phyloP scores from a whole-genome alignment of 345 rosid species.

The Laguncularia racemosa region DNA sequence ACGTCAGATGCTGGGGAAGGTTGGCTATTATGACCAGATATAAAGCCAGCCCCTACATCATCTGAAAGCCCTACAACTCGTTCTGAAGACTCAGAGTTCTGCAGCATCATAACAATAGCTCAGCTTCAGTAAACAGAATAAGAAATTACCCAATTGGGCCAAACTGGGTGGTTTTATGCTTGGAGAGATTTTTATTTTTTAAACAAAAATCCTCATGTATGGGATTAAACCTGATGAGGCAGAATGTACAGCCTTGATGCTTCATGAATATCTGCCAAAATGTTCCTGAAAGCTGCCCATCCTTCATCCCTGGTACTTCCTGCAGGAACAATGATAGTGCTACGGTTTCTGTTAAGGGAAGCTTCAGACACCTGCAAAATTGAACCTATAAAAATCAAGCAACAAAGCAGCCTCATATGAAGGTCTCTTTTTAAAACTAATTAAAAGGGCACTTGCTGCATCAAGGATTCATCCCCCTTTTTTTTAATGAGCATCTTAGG shows the following conservation, averaged over 20 bases:
- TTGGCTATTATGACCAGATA: slow-evolving; percentile 85
- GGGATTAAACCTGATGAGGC: slow-evolving; percentile 61
- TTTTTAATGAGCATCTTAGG: no score
- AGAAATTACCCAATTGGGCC: not conserved
- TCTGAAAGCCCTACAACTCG: slow-evolving; percentile 84
- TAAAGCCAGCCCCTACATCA: slow-evolving; percentile 99
- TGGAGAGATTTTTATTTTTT: no score
- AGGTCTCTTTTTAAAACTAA: not conserved
- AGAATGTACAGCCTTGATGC: slow-evolving; percentile 61
- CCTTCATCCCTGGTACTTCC: slow-evolving; percentile 89
- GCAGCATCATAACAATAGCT: slow-evolving; percentile 31
- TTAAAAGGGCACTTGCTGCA: not conserved
- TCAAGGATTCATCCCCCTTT: not conserved
- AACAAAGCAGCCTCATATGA: no score
- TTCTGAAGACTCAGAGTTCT: slow-evolving; percentile 63
- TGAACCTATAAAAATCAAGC: slow-evolving; percentile 3
- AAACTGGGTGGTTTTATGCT: not conserved
- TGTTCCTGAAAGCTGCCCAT: slow-evolving; percentile 93
- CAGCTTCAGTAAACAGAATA: not conserved
- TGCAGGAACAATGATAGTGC: slow-evolving; percentile 94
- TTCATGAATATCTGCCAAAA: slow-evolving; percentile 83
- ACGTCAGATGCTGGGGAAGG: slow-evolving; percentile 59
- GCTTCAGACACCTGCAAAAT: slow-evolving; percentile 83
- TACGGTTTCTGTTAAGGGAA: slow-evolving; percentile 87
- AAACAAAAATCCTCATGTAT: no score